These are phyloP conservation scores for Leccinum subgranulosum DNA, from an alignment of 768 basidiomycete genomes.

Conservation along the genomic window DNA sequence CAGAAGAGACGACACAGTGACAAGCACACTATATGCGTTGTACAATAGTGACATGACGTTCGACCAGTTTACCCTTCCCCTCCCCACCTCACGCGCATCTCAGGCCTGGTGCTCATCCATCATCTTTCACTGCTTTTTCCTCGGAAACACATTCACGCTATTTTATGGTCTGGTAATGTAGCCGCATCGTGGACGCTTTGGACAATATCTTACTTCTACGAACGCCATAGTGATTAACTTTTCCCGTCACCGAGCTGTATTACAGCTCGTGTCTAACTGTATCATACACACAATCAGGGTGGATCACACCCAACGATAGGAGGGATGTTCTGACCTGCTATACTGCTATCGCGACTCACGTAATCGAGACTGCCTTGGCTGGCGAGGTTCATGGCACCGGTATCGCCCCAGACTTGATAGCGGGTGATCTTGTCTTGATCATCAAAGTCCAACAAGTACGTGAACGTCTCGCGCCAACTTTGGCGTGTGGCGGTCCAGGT, in stretches of 20 bases:
- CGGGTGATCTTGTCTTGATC: conserved; percentile 49
- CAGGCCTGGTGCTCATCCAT: not conserved
- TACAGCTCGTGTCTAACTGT: conserved; percentile 9
- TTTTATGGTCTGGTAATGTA: conserved; percentile 20
- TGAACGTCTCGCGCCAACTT: conserved; percentile 61
- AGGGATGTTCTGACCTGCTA: not conserved
- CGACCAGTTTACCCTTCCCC: not conserved
- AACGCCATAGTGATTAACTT: not conserved
- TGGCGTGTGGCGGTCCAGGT: conserved; percentile 52
- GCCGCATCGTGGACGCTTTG: conserved; percentile 10
- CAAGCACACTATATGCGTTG: conserved; percentile 22
- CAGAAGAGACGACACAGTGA: conserved; percentile 30
- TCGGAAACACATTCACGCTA: conserved; percentile 4
- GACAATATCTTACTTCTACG: conserved; percentile 5
- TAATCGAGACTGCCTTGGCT: conserved; percentile 42
- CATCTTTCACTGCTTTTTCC: not conserved
- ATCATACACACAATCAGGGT: conserved; percentile 9
- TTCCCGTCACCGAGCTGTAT: not conserved
- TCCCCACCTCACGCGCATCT: not conserved
- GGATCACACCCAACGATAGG: not conserved
- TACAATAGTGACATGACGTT: conserved; percentile 21
- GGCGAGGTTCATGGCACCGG: conserved; percentile 61
- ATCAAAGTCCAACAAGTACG: conserved; percentile 60
- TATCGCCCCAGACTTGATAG: conserved; percentile 70
- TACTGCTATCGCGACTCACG: conserved; percentile 6